Percentiles rank a stretch among this genome's conserved stretches.
These are phyloP conservation scores for Cryptococcus maquisensis DNA, from an alignment of 1,284 basidiomycete species.

Conservation along the genomic window DNA sequence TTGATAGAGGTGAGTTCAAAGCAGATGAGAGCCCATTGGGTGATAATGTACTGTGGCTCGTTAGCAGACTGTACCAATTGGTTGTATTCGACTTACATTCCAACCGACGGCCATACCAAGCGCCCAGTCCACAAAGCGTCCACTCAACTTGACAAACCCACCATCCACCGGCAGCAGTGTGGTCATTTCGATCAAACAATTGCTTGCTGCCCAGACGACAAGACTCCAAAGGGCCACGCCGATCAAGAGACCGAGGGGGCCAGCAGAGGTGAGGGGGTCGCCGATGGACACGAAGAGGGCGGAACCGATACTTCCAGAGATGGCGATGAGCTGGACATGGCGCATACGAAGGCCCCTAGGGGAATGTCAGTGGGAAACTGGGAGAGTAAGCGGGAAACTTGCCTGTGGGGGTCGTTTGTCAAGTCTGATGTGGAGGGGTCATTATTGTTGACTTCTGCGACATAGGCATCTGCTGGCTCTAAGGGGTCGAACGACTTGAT, in stretches of 20 bases:
- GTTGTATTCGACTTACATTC: conserved; percentile 22
- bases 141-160: conserved; percentile 17
- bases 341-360: conserved; percentile 19
- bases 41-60: conserved; percentile 16
- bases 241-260: conserved; percentile 19
- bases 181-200: conserved; percentile 26
- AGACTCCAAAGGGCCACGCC: conserved; percentile 19
- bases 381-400: not conserved
- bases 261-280: conserved; percentile 15
- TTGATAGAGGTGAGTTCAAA: conserved; percentile 29
- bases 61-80: conserved; percentile 1
- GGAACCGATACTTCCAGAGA: conserved; percentile 22
- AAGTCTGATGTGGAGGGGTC: conserved; percentile 1
- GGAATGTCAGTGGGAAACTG: not conserved
- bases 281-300: conserved; percentile 24
- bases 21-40: conserved; percentile 24
- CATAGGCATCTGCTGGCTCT: not conserved
- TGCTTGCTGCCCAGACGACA: conserved; percentile 19
- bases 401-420: conserved; percentile 15
- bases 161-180: conserved; percentile 22
- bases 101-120: conserved; percentile 20
- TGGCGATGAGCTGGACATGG: conserved; percentile 24
- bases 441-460: not conserved
- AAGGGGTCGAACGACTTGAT: not conserved
- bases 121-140: conserved; percentile 17